Evolutionary conservation across 1,139 yeast species (phyloP), one percentile per base, ranked within the genome.

Genomic region (Suhomyces choctaworum): DNA sequence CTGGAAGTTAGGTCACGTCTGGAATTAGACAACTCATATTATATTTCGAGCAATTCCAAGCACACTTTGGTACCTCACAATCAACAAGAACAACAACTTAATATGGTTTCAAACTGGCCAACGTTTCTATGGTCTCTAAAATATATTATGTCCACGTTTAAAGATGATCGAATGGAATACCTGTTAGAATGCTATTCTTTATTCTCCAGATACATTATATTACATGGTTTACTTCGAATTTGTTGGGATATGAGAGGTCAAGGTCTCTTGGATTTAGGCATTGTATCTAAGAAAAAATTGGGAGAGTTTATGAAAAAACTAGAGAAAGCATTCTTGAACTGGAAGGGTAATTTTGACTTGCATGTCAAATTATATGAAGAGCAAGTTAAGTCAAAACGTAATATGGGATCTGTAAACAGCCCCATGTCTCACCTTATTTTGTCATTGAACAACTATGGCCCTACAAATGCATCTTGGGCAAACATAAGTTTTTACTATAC

Each of bases 241-340:
- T 25, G 28, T 16, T 25, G 28, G 28, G 28, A 25, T 25, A 25
- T 25, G 28, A 25, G 28, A 16, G 28, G 13, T 6, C 28, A 25
- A 25, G 28, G 28, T 9, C 15, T 25, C 3, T 25, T 25, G 14
- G 28, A 25, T 11, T 25, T 25, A 10, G 28, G 28, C 5, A 25
- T 25, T 25, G 28, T 25, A 9, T 25, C 28, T 5, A 25, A 25
- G 21, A 25, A 11, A 8, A 25, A n/a, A 13, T 16, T 25, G 16
- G 16, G 28, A 10, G 28, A 25, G n/a, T 25, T 25, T n/a, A 16
- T 25, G 21, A 25, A 25, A 8, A 25, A 11, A 21, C 16, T 25
- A 16, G 28, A 25, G 16, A 25, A 14, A 25, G 28, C 28, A 7
- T 25, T 25, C 21, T 11, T 25, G 8, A 25, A 25, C 13, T 25